Evolutionary conservation across 768 basidiomycete species (phyloP), one percentile per base, ranked within the genome.

Genomic region (Cystofilobasidium capitatum): DNA sequence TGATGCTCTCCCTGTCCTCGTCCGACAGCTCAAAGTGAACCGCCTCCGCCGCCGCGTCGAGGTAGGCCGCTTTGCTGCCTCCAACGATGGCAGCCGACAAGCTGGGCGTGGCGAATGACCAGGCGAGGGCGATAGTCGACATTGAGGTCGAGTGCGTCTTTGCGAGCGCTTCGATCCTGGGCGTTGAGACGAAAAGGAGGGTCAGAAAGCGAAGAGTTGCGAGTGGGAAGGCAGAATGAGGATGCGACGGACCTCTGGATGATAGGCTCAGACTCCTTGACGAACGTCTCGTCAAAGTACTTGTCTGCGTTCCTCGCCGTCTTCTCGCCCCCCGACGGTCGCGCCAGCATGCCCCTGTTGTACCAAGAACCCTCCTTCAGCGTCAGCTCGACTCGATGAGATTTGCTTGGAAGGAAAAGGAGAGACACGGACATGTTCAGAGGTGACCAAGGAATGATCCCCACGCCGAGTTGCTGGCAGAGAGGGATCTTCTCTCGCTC

Each of bases 11-110:
- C 45, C 83, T 75, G 71, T 87, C 85, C n/a, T 86, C 84, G 0
- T 79, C 77, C 0, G 82, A 80, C 57, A 87, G 78, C 65, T 79
- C 77, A 35, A 85, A 70, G 60, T 83, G 71, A 20, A 83, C 26
- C 31, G 40, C 17, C 2, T 37, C 26, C 3, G 40, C 40, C 4
- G 40, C 37, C 36, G 2, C 16, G 14, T 8, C 13, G 40, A 59
- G 33, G 24, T 37, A 36, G n/a, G 3, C 10, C 13, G 40, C 58
- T 36, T 59, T 59, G 58, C n/a, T n/a, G 35, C 37, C 78, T 0
- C 84, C 85, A 37, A 85, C 80, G 71, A 86, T 84, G 0, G 85
- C 85, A 1, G 84, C 84, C 0, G 83, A 77, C 6, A 86, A 80
- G 33, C 79, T 78, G 20, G 79, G 66, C 20, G 35, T 37, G 77